These are phyloP conservation scores for Whalleya microplaca DNA, from an alignment of 2,329 filamentous ascomycete species.

Conservation along the genomic window DNA sequence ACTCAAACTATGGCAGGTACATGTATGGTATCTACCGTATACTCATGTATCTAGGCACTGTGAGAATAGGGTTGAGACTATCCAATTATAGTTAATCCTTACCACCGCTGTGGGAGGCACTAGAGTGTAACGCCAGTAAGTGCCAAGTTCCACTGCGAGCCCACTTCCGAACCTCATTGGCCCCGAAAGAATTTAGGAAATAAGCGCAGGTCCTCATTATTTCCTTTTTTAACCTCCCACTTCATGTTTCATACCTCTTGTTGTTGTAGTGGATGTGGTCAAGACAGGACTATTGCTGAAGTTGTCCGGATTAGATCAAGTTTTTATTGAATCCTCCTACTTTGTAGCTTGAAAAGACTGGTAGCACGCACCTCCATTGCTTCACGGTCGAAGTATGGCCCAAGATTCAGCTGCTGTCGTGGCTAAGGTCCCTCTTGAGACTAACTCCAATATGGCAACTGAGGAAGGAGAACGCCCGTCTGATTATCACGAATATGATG, in stretches of 20 bases:
- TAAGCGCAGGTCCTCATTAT: slow-evolving; percentile 9
- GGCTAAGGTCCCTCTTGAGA: slow-evolving; percentile 34
- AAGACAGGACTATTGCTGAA: not conserved
- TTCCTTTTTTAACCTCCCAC: slow-evolving; percentile 1
- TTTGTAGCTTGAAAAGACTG: slow-evolving; percentile 45
- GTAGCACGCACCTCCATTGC: slow-evolving; percentile 58
- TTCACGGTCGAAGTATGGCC: slow-evolving; percentile 54
- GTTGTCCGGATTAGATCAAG: not conserved
- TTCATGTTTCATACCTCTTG: not conserved
- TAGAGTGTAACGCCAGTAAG: not conserved
- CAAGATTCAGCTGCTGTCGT: slow-evolving; percentile 38
- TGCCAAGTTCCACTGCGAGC: not conserved
- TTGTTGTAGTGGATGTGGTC: not conserved
- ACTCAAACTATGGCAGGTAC: no score
- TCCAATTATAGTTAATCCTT: slow-evolving; percentile 15
- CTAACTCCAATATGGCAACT: slow-evolving; percentile 20
- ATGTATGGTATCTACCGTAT: no score
- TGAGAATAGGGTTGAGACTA: slow-evolving; percentile 20
- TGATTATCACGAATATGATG: slow-evolving; percentile 43
- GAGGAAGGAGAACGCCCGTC: slow-evolving; percentile 20
- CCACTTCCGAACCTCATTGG: slow-evolving; percentile 8
- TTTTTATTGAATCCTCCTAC: not conserved
- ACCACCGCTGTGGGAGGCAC: slow-evolving; percentile 6
- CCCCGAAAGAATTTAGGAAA: slow-evolving; percentile 6
- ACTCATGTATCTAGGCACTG: not conserved